phyloP scores from a whole-genome alignment of 2,329 filamentous ascomycete species.

The Fusarium falciforme region DNA sequence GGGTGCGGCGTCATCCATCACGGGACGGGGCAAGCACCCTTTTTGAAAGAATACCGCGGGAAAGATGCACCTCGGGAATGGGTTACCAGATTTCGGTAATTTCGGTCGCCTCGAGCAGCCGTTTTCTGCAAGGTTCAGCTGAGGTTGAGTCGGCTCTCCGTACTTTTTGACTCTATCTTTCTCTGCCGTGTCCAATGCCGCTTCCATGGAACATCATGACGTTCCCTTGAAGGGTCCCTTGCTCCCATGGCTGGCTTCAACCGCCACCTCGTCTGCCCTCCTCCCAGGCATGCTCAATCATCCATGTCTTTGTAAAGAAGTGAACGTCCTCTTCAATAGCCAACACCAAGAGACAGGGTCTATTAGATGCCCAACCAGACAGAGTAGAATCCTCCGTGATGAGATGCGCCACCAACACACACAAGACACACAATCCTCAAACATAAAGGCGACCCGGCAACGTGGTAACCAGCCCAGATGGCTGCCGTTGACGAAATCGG shows the following conservation, averaged over 20 bases:
- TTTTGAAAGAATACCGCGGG: neutral
- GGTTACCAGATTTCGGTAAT: neutral
- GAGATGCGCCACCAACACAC: neutral
- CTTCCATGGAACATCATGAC: slow-evolving; percentile 6
- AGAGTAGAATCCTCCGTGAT: neutral
- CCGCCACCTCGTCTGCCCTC: neutral
- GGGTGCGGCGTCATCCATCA: slow-evolving; percentile 6
- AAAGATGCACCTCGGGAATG: neutral
- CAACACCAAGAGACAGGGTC: neutral
- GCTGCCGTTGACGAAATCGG: slow-evolving; percentile 38
- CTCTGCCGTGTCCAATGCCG: slow-evolving; percentile 1
- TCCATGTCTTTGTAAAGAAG: neutral
- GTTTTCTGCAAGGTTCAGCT: neutral
- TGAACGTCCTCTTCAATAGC: neutral
- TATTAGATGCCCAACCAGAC: neutral
- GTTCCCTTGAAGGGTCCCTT: neutral
- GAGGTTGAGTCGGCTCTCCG: neutral
- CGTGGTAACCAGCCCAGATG: slow-evolving; percentile 29
- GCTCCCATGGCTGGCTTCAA: neutral
- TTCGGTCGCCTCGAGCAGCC: neutral
- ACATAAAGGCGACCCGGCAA: slow-evolving; percentile 21
- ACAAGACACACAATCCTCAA: neutral
- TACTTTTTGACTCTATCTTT: neutral
- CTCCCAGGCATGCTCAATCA: neutral
- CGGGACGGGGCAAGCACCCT: neutral